phyloP scores from a whole-genome alignment of 768 basidiomycete genomes.

The Candolleomyces eurysporus region DNA sequence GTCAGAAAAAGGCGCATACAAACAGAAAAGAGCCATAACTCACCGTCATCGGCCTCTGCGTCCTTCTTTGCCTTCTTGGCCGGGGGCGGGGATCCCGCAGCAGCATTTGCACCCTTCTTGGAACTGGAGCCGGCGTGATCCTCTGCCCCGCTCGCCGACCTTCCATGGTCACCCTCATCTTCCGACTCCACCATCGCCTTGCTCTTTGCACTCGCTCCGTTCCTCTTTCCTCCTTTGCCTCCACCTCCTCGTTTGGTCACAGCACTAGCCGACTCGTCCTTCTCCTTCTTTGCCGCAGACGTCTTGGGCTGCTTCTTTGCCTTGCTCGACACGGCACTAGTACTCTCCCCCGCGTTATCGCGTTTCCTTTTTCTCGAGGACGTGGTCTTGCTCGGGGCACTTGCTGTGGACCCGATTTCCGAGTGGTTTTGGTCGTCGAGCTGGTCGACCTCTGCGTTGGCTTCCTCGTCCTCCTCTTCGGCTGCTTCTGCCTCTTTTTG shows the following conservation, averaged over 20 bases:
- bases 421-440: conserved; percentile 26
- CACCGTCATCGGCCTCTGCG: conserved; percentile 62
- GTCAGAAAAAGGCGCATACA: not conserved
- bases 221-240: conserved; percentile 40
- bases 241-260: not conserved
- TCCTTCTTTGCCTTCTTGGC: conserved; percentile 69
- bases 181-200: conserved; percentile 62
- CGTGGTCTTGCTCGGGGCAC: conserved; percentile 13
- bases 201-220: conserved; percentile 35
- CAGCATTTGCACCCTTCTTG: conserved; percentile 34
- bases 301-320: conserved; percentile 40
- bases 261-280: conserved; percentile 17
- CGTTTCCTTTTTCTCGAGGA: conserved; percentile 54
- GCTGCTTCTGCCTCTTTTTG: conserved; percentile 28
- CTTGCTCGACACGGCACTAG: conserved; percentile 25
- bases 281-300: conserved; percentile 34
- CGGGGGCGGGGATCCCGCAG: conserved; percentile 49
- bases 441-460: conserved; percentile 66
- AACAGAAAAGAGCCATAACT: conserved; percentile 19
- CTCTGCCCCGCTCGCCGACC: conserved; percentile 35
- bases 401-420: conserved; percentile 31
- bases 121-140: conserved; percentile 51
- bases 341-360: conserved; percentile 38
- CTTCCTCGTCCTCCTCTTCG: conserved; percentile 32
- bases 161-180: conserved; percentile 48